These are phyloP conservation scores for Kodamaea fungicola DNA, from an alignment of 1,139 yeast genomes.

Conservation along the genomic window DNA sequence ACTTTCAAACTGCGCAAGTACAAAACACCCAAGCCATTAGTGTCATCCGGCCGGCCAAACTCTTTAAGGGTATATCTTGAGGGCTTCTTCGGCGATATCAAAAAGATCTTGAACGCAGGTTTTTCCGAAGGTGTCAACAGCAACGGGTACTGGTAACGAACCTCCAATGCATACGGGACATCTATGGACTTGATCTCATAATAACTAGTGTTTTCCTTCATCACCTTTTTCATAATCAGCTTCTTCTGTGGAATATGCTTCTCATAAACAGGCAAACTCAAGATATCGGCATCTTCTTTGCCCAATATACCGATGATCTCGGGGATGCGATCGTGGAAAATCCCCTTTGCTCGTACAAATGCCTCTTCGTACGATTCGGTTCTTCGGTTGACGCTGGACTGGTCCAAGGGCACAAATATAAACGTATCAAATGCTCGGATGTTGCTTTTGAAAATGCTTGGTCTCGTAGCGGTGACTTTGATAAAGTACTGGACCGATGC, in stretches of 20 bases:
- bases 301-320: constrained; percentile 39
- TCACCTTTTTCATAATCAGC: neutral
- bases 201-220: neutral
- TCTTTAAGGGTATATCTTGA: constrained; percentile 32
- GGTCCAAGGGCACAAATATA: constrained; percentile 52
- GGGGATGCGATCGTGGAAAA: constrained; percentile 39
- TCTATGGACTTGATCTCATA: constrained; percentile 30
- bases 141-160: constrained; percentile 46
- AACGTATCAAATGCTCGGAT: constrained; percentile 50
- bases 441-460: constrained; percentile 51
- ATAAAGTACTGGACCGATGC: constrained; percentile 53
- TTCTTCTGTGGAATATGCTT: neutral
- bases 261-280: neutral
- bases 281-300: too few relatives aligned
- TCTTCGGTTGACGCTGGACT: constrained; percentile 19
- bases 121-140: constrained; percentile 39
- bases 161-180: constrained; percentile 45
- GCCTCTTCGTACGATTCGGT: constrained; percentile 35
- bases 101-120: constrained; percentile 37
- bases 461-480: constrained; percentile 57
- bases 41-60: constrained; percentile 36
- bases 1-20: constrained; percentile 38
- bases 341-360: constrained; percentile 39
- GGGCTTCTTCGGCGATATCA: constrained; percentile 36
- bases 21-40: constrained; percentile 48